Evolutionary conservation across 345 rosid species (phyloP), one percentile per base, ranked within the genome.

Genomic region (Lepidium aucheri): DNA sequence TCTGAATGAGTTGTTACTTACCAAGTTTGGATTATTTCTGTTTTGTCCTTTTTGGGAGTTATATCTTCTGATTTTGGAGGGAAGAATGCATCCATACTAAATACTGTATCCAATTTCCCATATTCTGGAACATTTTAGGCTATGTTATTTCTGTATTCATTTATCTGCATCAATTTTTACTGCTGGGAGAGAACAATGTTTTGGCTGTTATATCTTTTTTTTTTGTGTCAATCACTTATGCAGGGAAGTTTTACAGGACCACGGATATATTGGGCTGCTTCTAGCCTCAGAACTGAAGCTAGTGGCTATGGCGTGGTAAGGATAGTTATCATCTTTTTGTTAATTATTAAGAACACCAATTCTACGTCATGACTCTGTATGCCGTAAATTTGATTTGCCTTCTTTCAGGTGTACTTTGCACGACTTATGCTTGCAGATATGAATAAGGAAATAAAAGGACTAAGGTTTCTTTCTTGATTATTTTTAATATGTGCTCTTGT

Each of bases 211-310:
- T 77, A 63, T 60, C 78, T 84, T 73, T 60, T 84, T 73, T 60
- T 77, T 84, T 73, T 72, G 74, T 80, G 71, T 77, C 65, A 67
- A 70, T 79, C 69, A 79, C 89, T 83, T 84, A 76, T 88, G 95
- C 96, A 94, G 97, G 99, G 99, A 83, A 94, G 97, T 84, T 94
- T 85, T 84, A 83, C 95, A 81, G 97, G 96, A 74, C 96, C 99
- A 22, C 82, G 91, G 74, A 85, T 85, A 82, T 90, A 84, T 74
- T 94, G 96, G 97, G 88, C 99, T 47, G 96, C 96, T 56, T 94
- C 97, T 75, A 94, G 97, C 76, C 99, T 94, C 50, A 92, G 96
- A 73, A 94, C 99, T 65, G 99, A 94, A 85, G 99, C 97, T 67
- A 88, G 96, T 76, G 99, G 97, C 78, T 94, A 94, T 79, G 99